Conservation (phyloP, 2,329 filamentous ascomycete species). For the Penicillium sp. region DNA sequence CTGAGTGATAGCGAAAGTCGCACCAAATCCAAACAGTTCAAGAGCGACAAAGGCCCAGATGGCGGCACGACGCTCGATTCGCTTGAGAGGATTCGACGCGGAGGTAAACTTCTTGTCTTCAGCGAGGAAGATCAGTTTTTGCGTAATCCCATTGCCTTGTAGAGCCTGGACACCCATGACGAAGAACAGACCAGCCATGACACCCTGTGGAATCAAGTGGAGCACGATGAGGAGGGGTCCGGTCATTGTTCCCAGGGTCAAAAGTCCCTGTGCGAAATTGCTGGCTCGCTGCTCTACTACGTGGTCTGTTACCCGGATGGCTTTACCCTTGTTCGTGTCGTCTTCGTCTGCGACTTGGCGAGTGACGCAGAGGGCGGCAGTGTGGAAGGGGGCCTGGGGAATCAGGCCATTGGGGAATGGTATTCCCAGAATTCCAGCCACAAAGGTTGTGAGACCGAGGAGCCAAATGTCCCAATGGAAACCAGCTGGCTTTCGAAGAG, state of each 20-base stretch:
- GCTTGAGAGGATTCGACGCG: slow-evolving; percentile 56
- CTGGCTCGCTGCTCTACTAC: slow-evolving; percentile 71
- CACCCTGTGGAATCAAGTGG: slow-evolving; percentile 74
- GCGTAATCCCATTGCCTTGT: slow-evolving; percentile 72
- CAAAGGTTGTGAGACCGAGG: slow-evolving; percentile 71
- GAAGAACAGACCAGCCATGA: slow-evolving; percentile 78
- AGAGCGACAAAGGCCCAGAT: slow-evolving; percentile 70
- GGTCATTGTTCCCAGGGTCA: slow-evolving; percentile 76
- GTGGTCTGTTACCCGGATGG: slow-evolving; percentile 60
- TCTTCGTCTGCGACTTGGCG: slow-evolving; percentile 54
- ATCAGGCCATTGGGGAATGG: slow-evolving; percentile 82
- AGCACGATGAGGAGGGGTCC: slow-evolving; percentile 71
- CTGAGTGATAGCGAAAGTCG: slow-evolving; percentile 79
- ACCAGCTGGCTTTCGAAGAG: slow-evolving; percentile 73
- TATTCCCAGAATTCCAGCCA: slow-evolving; percentile 72
- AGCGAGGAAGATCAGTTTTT: slow-evolving; percentile 68
- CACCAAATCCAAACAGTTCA: slow-evolving; percentile 68
- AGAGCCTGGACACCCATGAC: slow-evolving; percentile 80
- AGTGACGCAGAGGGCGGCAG: slow-evolving; percentile 72
- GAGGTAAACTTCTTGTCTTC: slow-evolving; percentile 63
- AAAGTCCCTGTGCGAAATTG: slow-evolving; percentile 72
- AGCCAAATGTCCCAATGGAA: slow-evolving; percentile 87
- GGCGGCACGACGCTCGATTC: slow-evolving; percentile 60
- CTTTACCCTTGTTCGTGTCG: slow-evolving; percentile 58
- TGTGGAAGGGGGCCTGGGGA: slow-evolving; percentile 80